phyloP scores from a whole-genome alignment of 1,284 basidiomycete genomes.

The Termitomyces sp. region DNA sequence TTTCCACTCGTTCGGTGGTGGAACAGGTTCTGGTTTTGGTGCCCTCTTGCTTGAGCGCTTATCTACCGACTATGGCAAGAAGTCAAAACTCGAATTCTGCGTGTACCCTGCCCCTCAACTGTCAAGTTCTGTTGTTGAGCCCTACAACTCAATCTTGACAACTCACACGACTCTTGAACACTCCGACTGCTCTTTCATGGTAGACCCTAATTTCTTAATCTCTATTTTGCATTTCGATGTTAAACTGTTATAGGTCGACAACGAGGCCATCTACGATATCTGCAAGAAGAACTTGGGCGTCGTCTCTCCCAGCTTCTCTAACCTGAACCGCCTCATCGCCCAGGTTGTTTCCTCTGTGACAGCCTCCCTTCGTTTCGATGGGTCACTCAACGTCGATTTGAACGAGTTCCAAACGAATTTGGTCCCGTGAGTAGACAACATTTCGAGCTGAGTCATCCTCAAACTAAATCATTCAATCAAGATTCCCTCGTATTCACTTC shows the following conservation, averaged over 20 bases:
- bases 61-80: conserved; percentile 98
- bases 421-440: conserved; percentile 66
- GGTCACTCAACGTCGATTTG: conserved; percentile 96
- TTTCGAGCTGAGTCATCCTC: conserved; percentile 5
- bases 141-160: conserved; percentile 98
- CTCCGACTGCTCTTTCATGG: conserved; percentile 99
- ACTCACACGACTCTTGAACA: conserved; percentile 99
- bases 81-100: conserved; percentile 98
- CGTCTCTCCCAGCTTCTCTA: conserved; percentile 84
- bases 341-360: conserved; percentile 98
- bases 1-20: conserved; percentile 99
- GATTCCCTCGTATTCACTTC: conserved; percentile 98
- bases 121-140: conserved; percentile 96
- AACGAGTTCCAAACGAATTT: conserved; percentile 99
- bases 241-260: conserved; percentile 66
- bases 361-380: conserved; percentile 95
- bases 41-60: conserved; percentile 95
- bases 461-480: conserved; percentile 24
- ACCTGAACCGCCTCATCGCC: conserved; percentile 95
- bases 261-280: conserved; percentile 98
- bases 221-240: background rate
- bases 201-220: conserved; percentile 20
- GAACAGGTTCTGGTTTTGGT: conserved; percentile 99
- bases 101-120: conserved; percentile 95
- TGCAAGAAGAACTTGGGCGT: conserved; percentile 96